These are phyloP conservation scores for Begonia peltatifolia DNA, from an alignment of 306 rosid genomes.

Conservation along the genomic window DNA sequence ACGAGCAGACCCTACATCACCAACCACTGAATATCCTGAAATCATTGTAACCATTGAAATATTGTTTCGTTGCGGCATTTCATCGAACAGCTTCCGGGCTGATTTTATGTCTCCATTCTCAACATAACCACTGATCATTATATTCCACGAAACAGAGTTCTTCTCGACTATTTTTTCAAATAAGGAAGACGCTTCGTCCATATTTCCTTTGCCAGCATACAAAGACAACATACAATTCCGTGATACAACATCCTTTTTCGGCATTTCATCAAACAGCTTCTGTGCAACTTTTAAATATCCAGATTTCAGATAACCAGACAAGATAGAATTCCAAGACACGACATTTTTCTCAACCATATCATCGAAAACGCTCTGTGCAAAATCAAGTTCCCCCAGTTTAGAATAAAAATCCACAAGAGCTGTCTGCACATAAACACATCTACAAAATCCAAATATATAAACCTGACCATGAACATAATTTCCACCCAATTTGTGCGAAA, in stretches of 20 bases:
- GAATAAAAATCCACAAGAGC: constrained; percentile 48
- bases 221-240: constrained; percentile 70
- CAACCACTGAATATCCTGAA: constrained; percentile 44
- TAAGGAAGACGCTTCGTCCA: constrained; percentile 37
- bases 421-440: constrained; percentile 59
- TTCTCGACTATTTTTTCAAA: constrained; percentile 50
- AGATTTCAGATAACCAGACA: constrained; percentile 42
- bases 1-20: constrained; percentile 49
- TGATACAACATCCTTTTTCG: constrained; percentile 46
- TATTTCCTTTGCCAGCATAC: constrained; percentile 32
- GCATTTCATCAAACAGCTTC: constrained; percentile 39
- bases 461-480: constrained; percentile 50
- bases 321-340: constrained; percentile 71
- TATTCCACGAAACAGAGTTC: constrained; percentile 54
- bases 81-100: constrained; percentile 39
- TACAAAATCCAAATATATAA: constrained; percentile 29
- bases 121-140: constrained; percentile 48
- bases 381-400: constrained; percentile 34
- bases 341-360: constrained; percentile 47
- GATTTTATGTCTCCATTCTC: constrained; percentile 25
- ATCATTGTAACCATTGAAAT: constrained; percentile 55
- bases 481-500: constrained; percentile 23
- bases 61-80: constrained; percentile 39
- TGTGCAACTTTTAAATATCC: constrained; percentile 36
- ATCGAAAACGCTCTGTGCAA: constrained; percentile 43